Conservation (phyloP, 176 grass and related monocot genomes). For the Carex parvula region DNA sequence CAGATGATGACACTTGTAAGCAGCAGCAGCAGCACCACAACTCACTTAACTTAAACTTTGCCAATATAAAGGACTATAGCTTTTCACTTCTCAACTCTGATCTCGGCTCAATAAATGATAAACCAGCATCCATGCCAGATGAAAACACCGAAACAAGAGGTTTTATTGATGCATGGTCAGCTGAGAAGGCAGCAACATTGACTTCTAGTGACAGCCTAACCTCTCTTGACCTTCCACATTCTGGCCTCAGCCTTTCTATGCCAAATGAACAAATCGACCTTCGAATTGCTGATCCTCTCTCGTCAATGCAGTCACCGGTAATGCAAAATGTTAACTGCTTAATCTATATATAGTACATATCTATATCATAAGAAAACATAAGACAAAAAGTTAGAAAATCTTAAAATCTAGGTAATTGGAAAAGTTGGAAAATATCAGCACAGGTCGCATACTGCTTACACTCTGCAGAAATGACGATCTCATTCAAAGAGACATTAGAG, state of each 20-base stretch:
- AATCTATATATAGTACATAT: background rate
- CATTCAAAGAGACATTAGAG: background rate
- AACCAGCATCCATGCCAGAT: background rate
- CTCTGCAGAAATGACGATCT: background rate
- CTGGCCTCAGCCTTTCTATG: slow-evolving; percentile 22
- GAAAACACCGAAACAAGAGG: background rate
- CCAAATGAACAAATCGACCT: slow-evolving; percentile 6
- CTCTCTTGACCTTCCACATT: slow-evolving; percentile 12
- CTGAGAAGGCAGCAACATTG: slow-evolving; percentile 8
- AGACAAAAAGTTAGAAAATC: background rate
- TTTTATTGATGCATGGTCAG: slow-evolving; percentile 25
- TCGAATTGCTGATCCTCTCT: slow-evolving; percentile 8
- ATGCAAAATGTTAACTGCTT: background rate
- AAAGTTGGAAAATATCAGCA: background rate
- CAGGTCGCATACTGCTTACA: background rate
- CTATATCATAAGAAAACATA: background rate
- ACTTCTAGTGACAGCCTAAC: background rate
- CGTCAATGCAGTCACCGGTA: slow-evolving; percentile 13
- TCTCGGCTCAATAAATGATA: background rate
- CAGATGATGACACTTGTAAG: background rate
- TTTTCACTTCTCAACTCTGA: slow-evolving; percentile 15
- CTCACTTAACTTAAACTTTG: background rate
- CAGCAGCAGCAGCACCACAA: background rate
- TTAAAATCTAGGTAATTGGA: background rate
- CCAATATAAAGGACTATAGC: slow-evolving; percentile 6